phyloP scores from a whole-genome alignment of 306 rosid species.

The Quillaja saponaria region DNA sequence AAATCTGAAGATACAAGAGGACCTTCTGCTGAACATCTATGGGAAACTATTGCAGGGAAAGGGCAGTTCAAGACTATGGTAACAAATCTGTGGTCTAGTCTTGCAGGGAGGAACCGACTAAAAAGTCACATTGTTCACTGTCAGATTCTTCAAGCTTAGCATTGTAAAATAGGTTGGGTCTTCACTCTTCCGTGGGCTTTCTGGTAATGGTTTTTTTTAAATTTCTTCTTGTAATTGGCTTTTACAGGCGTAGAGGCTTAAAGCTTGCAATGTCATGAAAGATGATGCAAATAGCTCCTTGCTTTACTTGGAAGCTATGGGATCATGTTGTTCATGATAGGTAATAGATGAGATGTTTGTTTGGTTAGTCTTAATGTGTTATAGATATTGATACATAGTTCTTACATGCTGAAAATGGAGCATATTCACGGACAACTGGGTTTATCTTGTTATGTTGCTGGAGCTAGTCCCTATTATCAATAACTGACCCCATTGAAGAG shows the following conservation, averaged over 20 bases:
- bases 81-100: conserved; percentile 78
- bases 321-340: conserved; percentile 34
- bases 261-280: conserved; percentile 26
- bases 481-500: not conserved
- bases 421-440: conserved; percentile 28
- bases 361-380: conserved; percentile 37
- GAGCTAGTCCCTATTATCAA: conserved; percentile 24
- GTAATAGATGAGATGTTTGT: conserved; percentile 36
- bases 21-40: conserved; percentile 59
- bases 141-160: conserved; percentile 81
- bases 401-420: conserved; percentile 36
- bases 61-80: conserved; percentile 81
- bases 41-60: conserved; percentile 78
- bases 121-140: conserved; percentile 89
- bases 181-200: conserved; percentile 1
- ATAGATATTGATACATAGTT: conserved; percentile 49
- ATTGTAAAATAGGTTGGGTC: conserved; percentile 37
- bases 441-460: conserved; percentile 32
- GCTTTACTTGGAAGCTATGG: conserved; percentile 26
- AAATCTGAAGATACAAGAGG: conserved; percentile 50
- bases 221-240: conserved; percentile 22
- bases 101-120: conserved; percentile 77
- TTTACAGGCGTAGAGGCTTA: conserved; percentile 24
- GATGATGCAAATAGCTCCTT: conserved; percentile 20
- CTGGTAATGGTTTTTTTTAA: conserved; percentile 19